phyloP scores from a whole-genome alignment of 2,329 filamentous ascomycete genomes.

The Aspergillus spinulosporus region DNA sequence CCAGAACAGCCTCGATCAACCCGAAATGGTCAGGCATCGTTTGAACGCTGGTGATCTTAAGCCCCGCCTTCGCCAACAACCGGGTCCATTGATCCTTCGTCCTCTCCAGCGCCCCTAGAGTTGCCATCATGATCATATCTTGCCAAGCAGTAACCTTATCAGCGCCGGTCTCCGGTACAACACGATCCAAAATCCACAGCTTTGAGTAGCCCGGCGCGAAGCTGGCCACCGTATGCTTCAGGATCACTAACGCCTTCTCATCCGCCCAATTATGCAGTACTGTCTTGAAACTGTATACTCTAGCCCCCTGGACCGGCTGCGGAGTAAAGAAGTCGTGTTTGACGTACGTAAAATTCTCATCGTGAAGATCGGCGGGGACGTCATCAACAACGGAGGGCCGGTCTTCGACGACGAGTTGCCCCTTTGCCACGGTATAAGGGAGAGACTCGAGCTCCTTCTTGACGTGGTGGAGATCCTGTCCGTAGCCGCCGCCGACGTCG shows the following conservation, averaged over 20 bases:
- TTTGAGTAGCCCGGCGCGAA: conserved; percentile 15
- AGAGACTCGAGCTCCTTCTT: conserved; percentile 3
- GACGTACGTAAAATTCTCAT: not conserved
- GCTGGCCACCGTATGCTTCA: not conserved
- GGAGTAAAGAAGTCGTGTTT: not conserved
- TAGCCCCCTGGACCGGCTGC: not conserved
- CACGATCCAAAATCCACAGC: conserved; percentile 8
- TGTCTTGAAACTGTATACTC: not conserved
- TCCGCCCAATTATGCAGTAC: conserved; percentile 41
- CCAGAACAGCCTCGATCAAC: not conserved
- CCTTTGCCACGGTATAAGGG: not conserved
- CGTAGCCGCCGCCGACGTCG: conserved; percentile 23
- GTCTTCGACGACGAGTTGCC: conserved; percentile 1
- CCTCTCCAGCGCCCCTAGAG: conserved; percentile 7
- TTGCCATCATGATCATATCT: conserved; percentile 13
- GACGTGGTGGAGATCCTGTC: conserved; percentile 18
- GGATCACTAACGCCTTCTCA: conserved; percentile 6
- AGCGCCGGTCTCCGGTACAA: conserved; percentile 9
- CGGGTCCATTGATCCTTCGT: conserved; percentile 2
- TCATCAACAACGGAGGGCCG: not conserved
- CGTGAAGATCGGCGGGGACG: not conserved
- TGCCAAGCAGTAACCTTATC: not conserved
- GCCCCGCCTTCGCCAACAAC: conserved; percentile 4
- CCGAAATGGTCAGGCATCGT: not conserved
- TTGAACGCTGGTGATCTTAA: not conserved